phyloP scores from a whole-genome alignment of 345 rosid species.

The Fremontodendron californicum region DNA sequence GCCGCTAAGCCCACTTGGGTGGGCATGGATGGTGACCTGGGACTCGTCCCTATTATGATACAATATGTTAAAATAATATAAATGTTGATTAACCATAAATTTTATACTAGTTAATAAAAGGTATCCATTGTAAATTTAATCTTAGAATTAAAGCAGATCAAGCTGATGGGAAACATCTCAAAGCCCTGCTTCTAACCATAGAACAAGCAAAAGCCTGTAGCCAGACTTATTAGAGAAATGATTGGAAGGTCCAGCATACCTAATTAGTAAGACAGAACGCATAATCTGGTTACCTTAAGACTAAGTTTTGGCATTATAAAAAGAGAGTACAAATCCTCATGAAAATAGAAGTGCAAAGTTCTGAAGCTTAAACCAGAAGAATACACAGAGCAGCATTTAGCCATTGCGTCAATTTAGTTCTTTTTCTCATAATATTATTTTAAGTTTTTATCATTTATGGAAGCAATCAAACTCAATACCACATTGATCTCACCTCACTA shows the following conservation, averaged over 20 bases:
- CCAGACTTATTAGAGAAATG: not conserved
- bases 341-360: not conserved
- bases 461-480: not conserved
- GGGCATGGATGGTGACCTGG: constrained; percentile 73
- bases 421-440: not conserved
- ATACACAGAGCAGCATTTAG: not conserved
- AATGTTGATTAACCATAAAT: constrained; percentile 20
- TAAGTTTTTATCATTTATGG: not conserved
- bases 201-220: not conserved
- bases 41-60: constrained; percentile 83
- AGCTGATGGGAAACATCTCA: not conserved
- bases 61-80: constrained; percentile 49
- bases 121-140: constrained; percentile 1
- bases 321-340: not conserved
- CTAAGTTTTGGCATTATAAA: not conserved
- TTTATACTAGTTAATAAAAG: constrained; percentile 10
- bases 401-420: not conserved
- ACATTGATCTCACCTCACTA: not conserved
- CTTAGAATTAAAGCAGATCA: constrained; percentile 3
- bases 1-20: constrained; percentile 77
- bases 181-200: not conserved
- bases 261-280: not conserved
- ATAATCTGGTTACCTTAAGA: not conserved
- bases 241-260: not conserved
- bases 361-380: not conserved